Evolutionary conservation across 306 rosid species (phyloP).

Genomic region (Trifolium dubium): DNA sequence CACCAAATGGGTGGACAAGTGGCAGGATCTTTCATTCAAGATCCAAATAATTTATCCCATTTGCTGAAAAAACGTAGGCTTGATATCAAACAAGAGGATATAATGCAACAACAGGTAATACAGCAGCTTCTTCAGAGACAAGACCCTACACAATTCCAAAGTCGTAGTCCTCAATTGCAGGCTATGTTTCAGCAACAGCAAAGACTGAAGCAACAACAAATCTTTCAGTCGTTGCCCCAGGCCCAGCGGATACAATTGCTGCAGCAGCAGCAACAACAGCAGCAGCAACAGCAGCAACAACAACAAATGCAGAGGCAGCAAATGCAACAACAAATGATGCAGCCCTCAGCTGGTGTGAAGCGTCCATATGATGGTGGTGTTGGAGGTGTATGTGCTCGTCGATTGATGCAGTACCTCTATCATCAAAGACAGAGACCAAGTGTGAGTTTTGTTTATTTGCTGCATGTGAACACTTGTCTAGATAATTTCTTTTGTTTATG

Average conservation of each 20-base stretch:
- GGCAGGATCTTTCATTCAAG: conserved; percentile 74
- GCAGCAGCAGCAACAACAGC: conserved; percentile 38
- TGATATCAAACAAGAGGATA: conserved; percentile 87
- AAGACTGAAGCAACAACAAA: conserved; percentile 64
- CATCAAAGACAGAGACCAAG: conserved; percentile 88
- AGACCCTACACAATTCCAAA: conserved; percentile 76
- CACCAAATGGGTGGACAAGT: conserved; percentile 65
- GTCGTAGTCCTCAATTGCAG: conserved; percentile 77
- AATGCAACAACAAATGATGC: conserved; percentile 79
- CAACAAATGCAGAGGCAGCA: conserved; percentile 90
- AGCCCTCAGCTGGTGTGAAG: conserved; percentile 65
- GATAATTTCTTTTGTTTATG: conserved; percentile 4
- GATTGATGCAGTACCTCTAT: conserved; percentile 94
- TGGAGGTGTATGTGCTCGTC: conserved; percentile 90
- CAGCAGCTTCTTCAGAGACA: conserved; percentile 91
- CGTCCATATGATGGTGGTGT: conserved; percentile 81
- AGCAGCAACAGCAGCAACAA: conserved; percentile 52
- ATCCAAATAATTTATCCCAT: conserved; percentile 70
- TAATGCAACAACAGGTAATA: conserved; percentile 74
- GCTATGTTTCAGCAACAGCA: conserved; percentile 82
- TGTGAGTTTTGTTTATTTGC: conserved; percentile 57
- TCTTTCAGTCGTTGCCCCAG: conserved; percentile 88
- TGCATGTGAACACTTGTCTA: conserved; percentile 10
- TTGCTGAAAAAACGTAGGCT: conserved; percentile 76
- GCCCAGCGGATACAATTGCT: conserved; percentile 72